Evolutionary conservation across 192 early-diverging fungal genomes (phyloP), one percentile per base, ranked within the genome.

Genomic region (Neocallimastix lanati): DNA sequence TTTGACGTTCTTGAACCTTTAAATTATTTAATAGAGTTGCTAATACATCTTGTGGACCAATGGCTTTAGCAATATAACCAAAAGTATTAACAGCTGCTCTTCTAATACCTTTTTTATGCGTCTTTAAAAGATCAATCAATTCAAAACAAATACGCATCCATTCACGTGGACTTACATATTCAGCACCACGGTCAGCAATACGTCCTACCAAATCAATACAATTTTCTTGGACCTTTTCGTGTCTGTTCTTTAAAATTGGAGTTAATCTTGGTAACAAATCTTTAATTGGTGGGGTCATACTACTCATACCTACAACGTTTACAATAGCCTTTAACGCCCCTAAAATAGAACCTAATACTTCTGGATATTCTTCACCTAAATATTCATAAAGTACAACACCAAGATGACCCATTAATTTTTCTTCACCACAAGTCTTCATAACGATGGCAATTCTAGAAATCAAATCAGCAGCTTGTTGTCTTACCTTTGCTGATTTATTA

Each of bases 131-230:
- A 83, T 99, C 98, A 50, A 99, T 88, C 37, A 99, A 86, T 86
- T 96, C 96, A 82, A 99, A 99, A 82, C 98, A 99, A 82, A 96
- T 95, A 67, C 98, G 93, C 98, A 99, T 99, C 98, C 98, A 99
- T 86, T 99, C 98, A 82, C 96, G 89, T 6, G 98, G 93, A 77
- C 91, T 91, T 25, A 99, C 98, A 85, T 91, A 94, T 83, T 98
- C 96, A 21, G 98, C 94, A 76, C 94, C 98, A 82, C 98, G 93
- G 83, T 99, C 98, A 15, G 98, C 98, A 81, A 99, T 98, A 82
- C 96, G 92, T 12, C 98, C 98, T 1, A 99, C 96, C n/a, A 99
- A 84, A 86, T 98, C 95, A 80, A 98, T 91, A 78, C 86, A 84
- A 82, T 93, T 92, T 81, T 96, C 94, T 84, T 95, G 95, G 38